A percentile compares a stretch with the other conserved stretches of the same genome.
Evolutionary conservation across 345 rosid species (phyloP).

Genomic region (Kandelia obovata): DNA sequence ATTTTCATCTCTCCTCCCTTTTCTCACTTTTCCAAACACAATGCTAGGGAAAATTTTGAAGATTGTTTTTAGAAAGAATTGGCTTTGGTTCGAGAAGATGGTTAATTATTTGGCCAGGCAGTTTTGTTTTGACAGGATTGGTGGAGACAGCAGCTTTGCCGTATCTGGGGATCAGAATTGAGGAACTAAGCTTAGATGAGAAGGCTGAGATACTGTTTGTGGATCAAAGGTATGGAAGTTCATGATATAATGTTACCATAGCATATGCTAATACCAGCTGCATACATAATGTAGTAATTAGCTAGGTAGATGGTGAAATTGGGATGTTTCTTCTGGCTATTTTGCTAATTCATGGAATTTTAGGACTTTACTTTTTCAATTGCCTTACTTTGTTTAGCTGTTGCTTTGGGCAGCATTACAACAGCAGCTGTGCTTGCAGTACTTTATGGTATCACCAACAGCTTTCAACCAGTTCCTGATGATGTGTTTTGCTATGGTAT

Average conservation of each 20-base stretch:
- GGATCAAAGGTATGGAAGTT: slow-evolving; percentile 61
- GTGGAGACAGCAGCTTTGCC: slow-evolving; percentile 60
- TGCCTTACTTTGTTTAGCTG: slow-evolving; percentile 11
- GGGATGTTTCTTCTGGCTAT: too few species aligned
- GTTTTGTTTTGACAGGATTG: slow-evolving; percentile 93
- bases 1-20: too few species aligned
- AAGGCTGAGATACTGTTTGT: slow-evolving; percentile 76
- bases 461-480: slow-evolving; percentile 76
- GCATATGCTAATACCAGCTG: not conserved
- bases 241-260: not conserved
- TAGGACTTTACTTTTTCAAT: too few species aligned
- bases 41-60: not conserved
- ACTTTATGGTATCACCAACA: slow-evolving; percentile 54
- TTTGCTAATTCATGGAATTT: too few species aligned
- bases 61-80: not conserved
- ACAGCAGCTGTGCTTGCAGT: slow-evolving; percentile 76
- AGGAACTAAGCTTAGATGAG: slow-evolving; percentile 73
- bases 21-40: not conserved
- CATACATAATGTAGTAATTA: too few species aligned
- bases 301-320: too few species aligned
- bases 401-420: slow-evolving; percentile 51
- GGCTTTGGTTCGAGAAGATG: slow-evolving; percentile 12
- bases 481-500: slow-evolving; percentile 82
- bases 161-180: slow-evolving; percentile 50
- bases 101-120: slow-evolving; percentile 67